phyloP scores from a whole-genome alignment of 768 basidiomycete genomes.

The Hortiboletus flavorubellus region DNA sequence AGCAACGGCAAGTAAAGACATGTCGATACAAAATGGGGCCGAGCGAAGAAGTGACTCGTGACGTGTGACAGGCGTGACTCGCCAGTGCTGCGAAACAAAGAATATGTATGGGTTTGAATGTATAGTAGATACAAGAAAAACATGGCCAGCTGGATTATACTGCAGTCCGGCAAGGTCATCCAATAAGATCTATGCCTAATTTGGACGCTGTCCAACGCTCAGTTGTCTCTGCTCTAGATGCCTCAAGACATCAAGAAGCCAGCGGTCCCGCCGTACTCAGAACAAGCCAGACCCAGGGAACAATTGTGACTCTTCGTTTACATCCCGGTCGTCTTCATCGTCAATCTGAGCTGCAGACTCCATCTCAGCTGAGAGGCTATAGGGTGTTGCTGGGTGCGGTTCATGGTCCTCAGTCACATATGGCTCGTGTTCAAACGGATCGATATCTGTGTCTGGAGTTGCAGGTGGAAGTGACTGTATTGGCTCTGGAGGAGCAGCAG shows the following conservation, averaged over 20 bases:
- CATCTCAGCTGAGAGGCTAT: slow-evolving; percentile 26
- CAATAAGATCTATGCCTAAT: slow-evolving; percentile 14
- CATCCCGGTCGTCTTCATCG: slow-evolving; percentile 20
- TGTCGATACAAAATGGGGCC: slow-evolving; percentile 1
- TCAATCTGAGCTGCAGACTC: slow-evolving; percentile 6
- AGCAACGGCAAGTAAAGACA: slow-evolving; percentile 19
- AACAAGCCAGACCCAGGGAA: slow-evolving; percentile 45
- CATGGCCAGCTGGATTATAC: slow-evolving; percentile 4
- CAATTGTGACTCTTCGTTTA: slow-evolving; percentile 34
- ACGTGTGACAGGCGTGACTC: slow-evolving; percentile 3
- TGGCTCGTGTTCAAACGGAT: slow-evolving; percentile 33
- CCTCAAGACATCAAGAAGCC: neutral
- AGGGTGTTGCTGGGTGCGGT: slow-evolving; percentile 20
- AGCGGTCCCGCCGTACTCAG: slow-evolving; percentile 15
- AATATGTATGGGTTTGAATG: neutral
- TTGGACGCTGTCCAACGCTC: neutral
- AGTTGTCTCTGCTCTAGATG: neutral
- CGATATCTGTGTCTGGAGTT: slow-evolving; percentile 30
- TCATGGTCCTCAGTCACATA: slow-evolving; percentile 23
- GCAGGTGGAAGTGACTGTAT: slow-evolving; percentile 16
- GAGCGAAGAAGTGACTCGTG: neutral
- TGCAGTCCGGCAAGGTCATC: slow-evolving; percentile 8
- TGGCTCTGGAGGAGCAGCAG: slow-evolving; percentile 9
- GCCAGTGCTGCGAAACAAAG: neutral
- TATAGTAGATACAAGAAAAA: slow-evolving; percentile 25